A percentile compares a stretch with the other conserved stretches of the same genome.
These are phyloP conservation scores for Tuber magnatum DNA, from an alignment of 495 filamentous ascomycete genomes.

Conservation along the genomic window DNA sequence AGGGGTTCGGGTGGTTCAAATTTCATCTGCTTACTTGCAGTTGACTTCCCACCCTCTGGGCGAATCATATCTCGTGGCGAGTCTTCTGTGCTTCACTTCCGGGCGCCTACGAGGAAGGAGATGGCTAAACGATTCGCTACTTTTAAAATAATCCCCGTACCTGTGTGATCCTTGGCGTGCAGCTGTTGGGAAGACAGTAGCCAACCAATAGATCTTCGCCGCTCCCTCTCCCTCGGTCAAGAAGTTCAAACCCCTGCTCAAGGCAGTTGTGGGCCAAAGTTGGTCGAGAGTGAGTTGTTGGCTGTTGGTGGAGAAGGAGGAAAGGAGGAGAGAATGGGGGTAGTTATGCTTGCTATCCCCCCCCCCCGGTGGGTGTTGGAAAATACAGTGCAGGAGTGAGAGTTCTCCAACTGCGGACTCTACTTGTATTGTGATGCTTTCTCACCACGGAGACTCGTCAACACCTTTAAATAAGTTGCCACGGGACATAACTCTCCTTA, in stretches of 20 bases:
- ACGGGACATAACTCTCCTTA: not conserved
- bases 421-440: not conserved
- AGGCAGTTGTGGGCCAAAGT: not conserved
- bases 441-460: not conserved
- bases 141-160: not conserved
- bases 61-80: conserved; percentile 1
- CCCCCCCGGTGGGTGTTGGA: not conserved
- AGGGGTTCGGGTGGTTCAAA: not conserved
- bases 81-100: not conserved
- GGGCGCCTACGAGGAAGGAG: not conserved
- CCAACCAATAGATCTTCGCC: not conserved
- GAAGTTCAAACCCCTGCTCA: not conserved
- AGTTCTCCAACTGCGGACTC: not conserved
- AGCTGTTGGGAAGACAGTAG: not conserved
- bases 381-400: not conserved
- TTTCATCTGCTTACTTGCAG: not conserved
- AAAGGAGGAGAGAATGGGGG: not conserved
- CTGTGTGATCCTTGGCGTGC: not conserved
- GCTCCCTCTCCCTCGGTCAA: not conserved
- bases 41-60: not conserved
- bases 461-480: not conserved
- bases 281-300: not conserved
- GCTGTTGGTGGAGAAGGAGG: not conserved
- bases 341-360: not conserved
- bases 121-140: conserved; percentile 1